Conservation (phyloP, 2,329 filamentous ascomycete genomes). For the Neobulgaria alba region DNA sequence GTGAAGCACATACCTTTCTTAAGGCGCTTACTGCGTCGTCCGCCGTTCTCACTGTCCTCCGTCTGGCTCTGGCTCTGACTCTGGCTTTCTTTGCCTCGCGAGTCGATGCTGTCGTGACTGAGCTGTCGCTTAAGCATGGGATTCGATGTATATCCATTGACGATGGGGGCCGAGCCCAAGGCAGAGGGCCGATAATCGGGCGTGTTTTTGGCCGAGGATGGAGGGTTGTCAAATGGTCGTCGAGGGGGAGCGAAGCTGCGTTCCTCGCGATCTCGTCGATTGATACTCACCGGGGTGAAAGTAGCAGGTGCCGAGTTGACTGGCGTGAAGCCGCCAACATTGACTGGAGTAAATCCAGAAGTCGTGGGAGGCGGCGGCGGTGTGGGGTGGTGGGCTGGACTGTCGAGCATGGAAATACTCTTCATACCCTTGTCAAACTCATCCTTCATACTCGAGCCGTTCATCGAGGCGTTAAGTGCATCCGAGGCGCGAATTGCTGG, state of each 20-base stretch:
- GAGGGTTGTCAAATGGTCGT: conserved; percentile 50
- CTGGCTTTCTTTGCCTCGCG: conserved; percentile 24
- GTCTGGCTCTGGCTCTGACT: conserved; percentile 17
- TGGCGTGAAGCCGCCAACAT: conserved; percentile 51
- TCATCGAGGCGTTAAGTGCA: conserved; percentile 45
- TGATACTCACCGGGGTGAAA: conserved; percentile 48
- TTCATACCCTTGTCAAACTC: conserved; percentile 28
- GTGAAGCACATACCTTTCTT: conserved; percentile 72
- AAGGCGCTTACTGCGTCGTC: conserved; percentile 82
- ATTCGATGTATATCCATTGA: conserved; percentile 42
- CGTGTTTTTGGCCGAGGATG: conserved; percentile 54
- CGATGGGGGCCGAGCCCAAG: conserved; percentile 41
- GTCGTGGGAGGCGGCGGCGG: conserved; percentile 15
- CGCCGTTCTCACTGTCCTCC: conserved; percentile 51
- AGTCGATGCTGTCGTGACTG: conserved; percentile 43
- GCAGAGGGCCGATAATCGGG: conserved; percentile 53
- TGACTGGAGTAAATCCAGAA: conserved; percentile 33
- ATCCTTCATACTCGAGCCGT: conserved; percentile 23
- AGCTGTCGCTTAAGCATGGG: conserved; percentile 66
- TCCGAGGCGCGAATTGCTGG: conserved; percentile 53
- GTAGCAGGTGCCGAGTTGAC: conserved; percentile 49
- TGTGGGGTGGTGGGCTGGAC: conserved; percentile 21
- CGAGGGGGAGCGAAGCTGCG: conserved; percentile 42
- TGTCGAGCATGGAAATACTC: conserved; percentile 28
- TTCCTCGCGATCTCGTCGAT: conserved; percentile 41